Evolutionary conservation across 345 rosid genomes (phyloP).

Genomic region (Ceriops tagal): DNA sequence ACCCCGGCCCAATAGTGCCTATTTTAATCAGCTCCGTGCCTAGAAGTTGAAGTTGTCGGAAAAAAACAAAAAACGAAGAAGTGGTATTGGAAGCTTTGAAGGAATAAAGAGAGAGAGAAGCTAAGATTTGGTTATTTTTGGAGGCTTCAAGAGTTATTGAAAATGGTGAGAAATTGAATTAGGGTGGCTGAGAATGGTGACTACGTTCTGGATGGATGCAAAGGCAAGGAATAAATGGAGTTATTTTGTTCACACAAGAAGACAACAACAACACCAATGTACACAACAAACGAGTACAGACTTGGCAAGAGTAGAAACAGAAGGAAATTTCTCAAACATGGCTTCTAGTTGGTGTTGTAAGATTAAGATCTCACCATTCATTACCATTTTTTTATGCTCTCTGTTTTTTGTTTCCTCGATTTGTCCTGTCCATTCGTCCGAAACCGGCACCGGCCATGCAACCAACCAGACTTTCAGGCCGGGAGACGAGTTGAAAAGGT

Average conservation of each 20-base stretch:
- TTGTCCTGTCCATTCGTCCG: constrained; percentile 45
- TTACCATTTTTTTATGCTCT: constrained; percentile 38
- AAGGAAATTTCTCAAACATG: constrained; percentile 37
- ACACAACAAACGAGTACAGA: constrained; percentile 19
- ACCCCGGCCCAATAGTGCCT: constrained; percentile 35
- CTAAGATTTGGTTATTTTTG: constrained; percentile 8
- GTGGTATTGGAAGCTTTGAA: constrained; percentile 31
- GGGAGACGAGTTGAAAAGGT: constrained; percentile 49
- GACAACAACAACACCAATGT: constrained; percentile 37
- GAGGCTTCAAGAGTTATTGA: constrained; percentile 30
- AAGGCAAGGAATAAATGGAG: constrained; percentile 49
- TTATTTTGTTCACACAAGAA: constrained; percentile 48
- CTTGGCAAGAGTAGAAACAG: constrained; percentile 13
- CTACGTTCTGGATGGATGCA: constrained; percentile 37
- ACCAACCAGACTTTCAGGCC: constrained; percentile 62
- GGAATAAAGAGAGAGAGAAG: constrained; percentile 19
- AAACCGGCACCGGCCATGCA: constrained; percentile 24
- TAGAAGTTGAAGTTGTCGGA: constrained; percentile 36
- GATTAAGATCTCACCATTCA: constrained; percentile 29
- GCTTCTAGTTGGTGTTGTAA: constrained; percentile 26
- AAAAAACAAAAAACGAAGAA: constrained; percentile 19
- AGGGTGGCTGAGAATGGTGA: constrained; percentile 35
- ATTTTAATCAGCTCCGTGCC: constrained; percentile 21
- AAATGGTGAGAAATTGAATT: constrained; percentile 43
- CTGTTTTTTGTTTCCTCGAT: constrained; percentile 44